Conservation (phyloP, 2,329 filamentous ascomycete genomes). For the Phyllosticta capitalensis region DNA sequence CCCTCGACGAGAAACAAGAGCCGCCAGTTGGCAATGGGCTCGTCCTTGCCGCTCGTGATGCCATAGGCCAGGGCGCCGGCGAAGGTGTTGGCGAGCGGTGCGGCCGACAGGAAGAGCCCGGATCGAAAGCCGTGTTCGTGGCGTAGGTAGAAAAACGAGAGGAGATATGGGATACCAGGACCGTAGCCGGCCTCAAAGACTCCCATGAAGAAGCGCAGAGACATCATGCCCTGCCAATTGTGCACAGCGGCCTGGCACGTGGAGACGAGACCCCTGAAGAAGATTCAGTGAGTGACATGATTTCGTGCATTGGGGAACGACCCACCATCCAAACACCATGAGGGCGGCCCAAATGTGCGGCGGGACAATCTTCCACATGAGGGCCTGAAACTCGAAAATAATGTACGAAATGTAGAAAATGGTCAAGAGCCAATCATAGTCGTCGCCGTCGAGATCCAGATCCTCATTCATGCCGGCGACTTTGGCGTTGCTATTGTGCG, state of each 20-base stretch:
- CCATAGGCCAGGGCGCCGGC: conserved; percentile 50
- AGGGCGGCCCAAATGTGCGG: conserved; percentile 28
- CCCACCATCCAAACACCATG: conserved; percentile 25
- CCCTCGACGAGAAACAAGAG: conserved; percentile 42
- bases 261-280: conserved; percentile 19
- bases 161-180: conserved; percentile 39
- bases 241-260: conserved; percentile 23
- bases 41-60: conserved; percentile 37
- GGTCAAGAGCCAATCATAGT: conserved; percentile 28
- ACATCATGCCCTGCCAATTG: conserved; percentile 26
- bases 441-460: conserved; percentile 18
- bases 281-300: neutral
- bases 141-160: conserved; percentile 51
- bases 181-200: conserved; percentile 36
- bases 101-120: conserved; percentile 44
- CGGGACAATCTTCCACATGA: conserved; percentile 29
- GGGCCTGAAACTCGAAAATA: conserved; percentile 24
- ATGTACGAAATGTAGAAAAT: conserved; percentile 33
- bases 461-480: conserved; percentile 32
- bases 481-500: conserved; percentile 24
- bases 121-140: conserved; percentile 47
- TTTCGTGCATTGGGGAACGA: too few species aligned
- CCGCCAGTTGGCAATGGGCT: conserved; percentile 52
- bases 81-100: conserved; percentile 69
- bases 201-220: conserved; percentile 27